Base-by-base conservation (phyloP, 2,329 filamentous ascomycete genomes). In the Alternaria ethzedia region DNA sequence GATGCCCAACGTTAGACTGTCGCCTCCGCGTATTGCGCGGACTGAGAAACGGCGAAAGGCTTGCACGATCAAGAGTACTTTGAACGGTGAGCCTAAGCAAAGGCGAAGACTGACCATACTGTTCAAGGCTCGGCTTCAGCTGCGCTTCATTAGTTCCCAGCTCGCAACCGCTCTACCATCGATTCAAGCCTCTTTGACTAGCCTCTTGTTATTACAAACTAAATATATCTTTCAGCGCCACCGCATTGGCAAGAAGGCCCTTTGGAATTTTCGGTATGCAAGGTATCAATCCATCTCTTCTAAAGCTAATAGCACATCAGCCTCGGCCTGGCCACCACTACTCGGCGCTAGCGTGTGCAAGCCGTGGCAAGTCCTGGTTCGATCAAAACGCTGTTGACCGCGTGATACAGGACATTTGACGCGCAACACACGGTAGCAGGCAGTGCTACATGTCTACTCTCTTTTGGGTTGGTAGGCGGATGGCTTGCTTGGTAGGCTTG, bases 371-470 rank as follows among this genome's bases (percentile, higher is more conserved):
- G 44, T 23, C 20, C 20, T 46, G 20, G 13, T 46, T 15, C 21
- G 20, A 23, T 46, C 21, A 46, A 23, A 52, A 52, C 6, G 15
- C 26, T 21, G 20, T 26, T 57, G 54, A 32, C 52, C 50, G 57
- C 52, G 57, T 51, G 30, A 57, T 60, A 17, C 20, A 21, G 15
- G 52, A 32, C 11, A 57, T 44, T 61, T 57, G 61, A 57, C 61
- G 57, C 57, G 57, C 52, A 64, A 57, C 17, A 64, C 61, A 64
- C 41, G 36, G 44, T 44, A 17, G 10, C 54, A 49, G 20, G 45
- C 51, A 30, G 54, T 54, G 47, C 25, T 52, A 50, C 54, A 21
- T 44, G 46, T 23, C 51, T 46, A 49, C 17, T 36, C 54, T 47
- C 25, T 26, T 57, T 46, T 25, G 17, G 46, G 46, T 21, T 36